Percentiles rank a stretch among this genome's conserved stretches.
Conservation (phyloP, 148 eudicot genomes). For the Talinum fruticosum region DNA sequence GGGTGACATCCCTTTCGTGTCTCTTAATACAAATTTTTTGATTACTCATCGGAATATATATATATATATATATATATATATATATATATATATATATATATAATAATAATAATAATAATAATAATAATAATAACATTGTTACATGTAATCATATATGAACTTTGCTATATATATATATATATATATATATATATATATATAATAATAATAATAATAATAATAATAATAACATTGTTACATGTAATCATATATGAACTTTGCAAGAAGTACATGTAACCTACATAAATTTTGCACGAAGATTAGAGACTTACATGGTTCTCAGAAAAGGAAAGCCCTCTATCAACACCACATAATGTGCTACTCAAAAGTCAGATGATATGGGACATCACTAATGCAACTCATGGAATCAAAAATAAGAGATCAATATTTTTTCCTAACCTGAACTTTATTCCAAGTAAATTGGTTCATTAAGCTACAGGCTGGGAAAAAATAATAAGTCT, state of each 20-base stretch:
- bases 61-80: too few species aligned
- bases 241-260: neutral
- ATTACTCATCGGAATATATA: too few species aligned
- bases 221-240: neutral
- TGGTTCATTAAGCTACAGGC: neutral
- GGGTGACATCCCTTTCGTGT: too few species aligned
- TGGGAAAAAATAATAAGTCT: too few species aligned
- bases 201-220: too few species aligned
- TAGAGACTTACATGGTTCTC: neutral
- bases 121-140: neutral
- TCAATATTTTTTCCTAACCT: neutral
- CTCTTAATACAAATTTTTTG: too few species aligned
- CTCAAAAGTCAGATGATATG: neutral
- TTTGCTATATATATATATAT: too few species aligned
- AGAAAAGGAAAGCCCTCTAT: neutral
- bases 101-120: too few species aligned
- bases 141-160: neutral
- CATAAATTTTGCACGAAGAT: neutral
- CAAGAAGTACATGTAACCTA: neutral
- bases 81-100: too few species aligned
- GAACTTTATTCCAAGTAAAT: neutral
- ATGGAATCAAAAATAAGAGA: neutral
- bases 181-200: too few species aligned
- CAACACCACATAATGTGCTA: neutral
- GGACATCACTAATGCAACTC: neutral